phyloP scores from a whole-genome alignment of 495 filamentous ascomycete genomes.

The Pyrenula massariospora region DNA sequence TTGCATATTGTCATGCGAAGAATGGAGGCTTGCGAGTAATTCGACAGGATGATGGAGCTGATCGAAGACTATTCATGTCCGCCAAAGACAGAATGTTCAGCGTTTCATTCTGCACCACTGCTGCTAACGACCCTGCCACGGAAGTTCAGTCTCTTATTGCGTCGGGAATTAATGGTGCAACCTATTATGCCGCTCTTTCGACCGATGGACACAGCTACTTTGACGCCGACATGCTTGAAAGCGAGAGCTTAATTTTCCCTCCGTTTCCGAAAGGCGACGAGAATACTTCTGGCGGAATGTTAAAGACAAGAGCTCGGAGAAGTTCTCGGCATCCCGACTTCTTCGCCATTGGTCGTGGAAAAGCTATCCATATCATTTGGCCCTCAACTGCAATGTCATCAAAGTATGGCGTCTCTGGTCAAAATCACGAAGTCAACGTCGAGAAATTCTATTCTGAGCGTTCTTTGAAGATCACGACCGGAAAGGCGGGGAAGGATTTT shows the following conservation, averaged over 20 bases:
- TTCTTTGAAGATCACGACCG: slow-evolving; percentile 82
- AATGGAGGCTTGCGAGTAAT: slow-evolving; percentile 85
- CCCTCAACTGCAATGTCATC: slow-evolving; percentile 62
- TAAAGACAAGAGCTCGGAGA: slow-evolving; percentile 89
- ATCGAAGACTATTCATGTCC: slow-evolving; percentile 78
- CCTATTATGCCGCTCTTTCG: slow-evolving; percentile 78
- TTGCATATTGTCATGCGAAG: slow-evolving; percentile 86
- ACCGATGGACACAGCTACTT: slow-evolving; percentile 61
- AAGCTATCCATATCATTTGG: slow-evolving; percentile 86
- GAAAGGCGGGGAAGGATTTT: slow-evolving; percentile 97
- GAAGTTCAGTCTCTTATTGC: slow-evolving; percentile 71
- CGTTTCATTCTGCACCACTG: slow-evolving; percentile 62
- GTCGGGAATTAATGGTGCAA: slow-evolving; percentile 84
- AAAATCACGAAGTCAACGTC: slow-evolving; percentile 62
- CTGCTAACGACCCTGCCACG: slow-evolving; percentile 26
- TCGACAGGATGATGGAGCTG: slow-evolving; percentile 81
- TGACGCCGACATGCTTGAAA: slow-evolving; percentile 59
- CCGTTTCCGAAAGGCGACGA: slow-evolving; percentile 64
- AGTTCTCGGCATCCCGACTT: slow-evolving; percentile 81
- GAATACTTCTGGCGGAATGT: slow-evolving; percentile 72
- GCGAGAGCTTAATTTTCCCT: slow-evolving; percentile 70
- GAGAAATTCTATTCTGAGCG: slow-evolving; percentile 80
- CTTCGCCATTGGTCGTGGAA: slow-evolving; percentile 90
- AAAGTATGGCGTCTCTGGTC: slow-evolving; percentile 57
- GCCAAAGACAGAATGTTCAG: slow-evolving; percentile 88